Evolutionary conservation across 2,329 filamentous ascomycete genomes (phyloP), one percentile per base, ranked within the genome.

Genomic region (Mycocentrospora acerina): DNA sequence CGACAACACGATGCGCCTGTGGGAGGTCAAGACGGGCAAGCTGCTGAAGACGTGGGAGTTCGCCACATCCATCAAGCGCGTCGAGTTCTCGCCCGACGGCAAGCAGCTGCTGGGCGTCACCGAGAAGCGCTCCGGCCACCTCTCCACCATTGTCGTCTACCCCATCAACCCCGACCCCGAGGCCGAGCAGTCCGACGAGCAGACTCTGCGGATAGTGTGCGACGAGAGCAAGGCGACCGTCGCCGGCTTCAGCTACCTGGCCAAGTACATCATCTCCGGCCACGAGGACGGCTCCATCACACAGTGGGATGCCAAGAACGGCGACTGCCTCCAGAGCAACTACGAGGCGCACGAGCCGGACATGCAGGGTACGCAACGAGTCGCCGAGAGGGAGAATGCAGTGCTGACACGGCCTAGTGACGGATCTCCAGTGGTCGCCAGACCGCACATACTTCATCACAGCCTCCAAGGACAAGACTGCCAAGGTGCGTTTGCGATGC

Each of bases 401-500:
- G 9, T 11, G 95, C 71, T 83, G 85, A 61, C 85, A 88, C 73
- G 75, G 79, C 63, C 78, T 80, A 69, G 88, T 98, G 62, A 93
- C 88, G 60, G 93, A 98, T 70, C 81, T 98, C 46, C 93, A 98
- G 74, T 97, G 93, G 87, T 85, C 89, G 38, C 71, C 82, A 37
- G 93, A 98, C 77, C 83, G 91, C 59, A 95, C 90, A 61, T 96
- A 96, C 76, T 97, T 97, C 77, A 93, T 98, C 76, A 98, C 93
- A 42, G 86, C 93, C 42, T 93, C 86, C 66, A 97, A 96, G 78
- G 93, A 98, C 79, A 98, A 98, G 81, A 86, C 87, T 31, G 86
- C 93, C 54, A 95, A 95, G 80, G 85, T 88, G 75, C 24, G 19
- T 8, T 19, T 3, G 15, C 5, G 5, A 22, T 22, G 9, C n/a